Conservation (phyloP, 768 basidiomycete genomes). For the Cyathus striatus region DNA sequence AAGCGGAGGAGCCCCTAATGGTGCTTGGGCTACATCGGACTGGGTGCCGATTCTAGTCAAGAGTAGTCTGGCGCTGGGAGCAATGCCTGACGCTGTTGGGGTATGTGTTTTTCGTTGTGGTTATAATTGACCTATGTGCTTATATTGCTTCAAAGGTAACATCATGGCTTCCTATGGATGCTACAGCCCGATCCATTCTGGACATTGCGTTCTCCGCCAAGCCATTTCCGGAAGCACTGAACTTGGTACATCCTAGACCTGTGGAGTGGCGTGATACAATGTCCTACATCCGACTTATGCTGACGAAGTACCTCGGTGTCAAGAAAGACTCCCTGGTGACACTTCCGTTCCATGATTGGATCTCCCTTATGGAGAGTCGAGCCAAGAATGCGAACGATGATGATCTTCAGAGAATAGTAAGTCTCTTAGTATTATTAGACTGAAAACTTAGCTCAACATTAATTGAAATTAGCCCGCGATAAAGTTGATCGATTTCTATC, state of each 20-base stretch:
- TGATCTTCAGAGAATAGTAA: constrained; percentile 23
- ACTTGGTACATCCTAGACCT: constrained; percentile 32
- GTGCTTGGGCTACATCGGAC: constrained; percentile 32
- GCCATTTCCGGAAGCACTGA: constrained; percentile 16
- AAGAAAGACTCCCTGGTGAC: constrained; percentile 9
- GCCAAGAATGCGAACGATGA: constrained; percentile 14
- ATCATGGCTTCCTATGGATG: constrained; percentile 31
- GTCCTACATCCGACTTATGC: constrained; percentile 11
- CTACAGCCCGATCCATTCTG: constrained; percentile 23
- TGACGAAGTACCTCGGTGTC: constrained; percentile 10
- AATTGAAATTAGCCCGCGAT: constrained; percentile 22
- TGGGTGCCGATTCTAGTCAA: constrained; percentile 35
- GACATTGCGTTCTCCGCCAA: constrained; percentile 22
- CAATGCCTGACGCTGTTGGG: constrained; percentile 19
- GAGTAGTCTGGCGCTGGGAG: constrained; percentile 21
- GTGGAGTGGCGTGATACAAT: constrained; percentile 23
- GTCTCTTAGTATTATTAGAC: constrained; percentile 7
- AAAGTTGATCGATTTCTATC: constrained; percentile 22
- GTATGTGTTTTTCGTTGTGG: constrained; percentile 12
- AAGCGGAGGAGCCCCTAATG: constrained; percentile 23
- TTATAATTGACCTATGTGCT: constrained; percentile 6
- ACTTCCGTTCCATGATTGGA: constrained; percentile 22
- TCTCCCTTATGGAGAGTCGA: constrained; percentile 16
- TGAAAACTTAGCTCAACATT: not conserved
- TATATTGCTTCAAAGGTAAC: constrained; percentile 11